Evolutionary conservation across 306 rosid genomes (phyloP), one percentile per base, ranked within the genome.

Genomic region (Astragalus glycyphyllos): DNA sequence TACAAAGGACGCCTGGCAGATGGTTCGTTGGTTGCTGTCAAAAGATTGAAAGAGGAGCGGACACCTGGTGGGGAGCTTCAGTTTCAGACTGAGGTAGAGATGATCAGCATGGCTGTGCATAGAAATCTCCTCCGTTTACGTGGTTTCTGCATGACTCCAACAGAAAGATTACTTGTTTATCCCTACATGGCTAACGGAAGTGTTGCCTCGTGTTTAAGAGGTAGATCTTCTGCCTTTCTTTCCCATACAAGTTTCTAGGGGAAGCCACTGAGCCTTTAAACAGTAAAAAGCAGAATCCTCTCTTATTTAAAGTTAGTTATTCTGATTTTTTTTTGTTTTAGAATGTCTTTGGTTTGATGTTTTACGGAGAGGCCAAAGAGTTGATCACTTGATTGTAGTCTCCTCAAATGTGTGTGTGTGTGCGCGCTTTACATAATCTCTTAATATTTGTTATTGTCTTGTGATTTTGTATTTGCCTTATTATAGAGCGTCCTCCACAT

Each of bases 91-190:
- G 99, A 94, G 85, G 99, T 94, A 23, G 97, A 94, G 92, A 94
- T 94, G 99, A 95, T 95, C 66, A 95, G 99, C 84, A 89, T 95
- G 97, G 99, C 97, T 26, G 99, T 95, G 76, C 99, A 95, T 82
- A 92, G 99, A 62, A 95, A 95, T 76, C 97, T 91, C 69, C 96
- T 95, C 55, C 88, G 97, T 11, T 72, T 95, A 61, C 97, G 96
- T 13, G 97, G 99, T 5, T 95, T 95, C 73, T 95, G 97, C 78
- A 95, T 95, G 99, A 95, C 99, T 48, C 99, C 99, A 50, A 91
- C 99, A 0, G 99, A 95, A 77, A 86, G 99, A 60, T 79, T 95
- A 55, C 99, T 95, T 78, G 99, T 95, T 72, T 95, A 95, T 81
- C 99, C 97, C 23, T 95, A 87, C 83, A 95, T 95, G 99, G 97